Conservation (phyloP, 352 stramenopile genomes). For the Globisporangium echinulatum region DNA sequence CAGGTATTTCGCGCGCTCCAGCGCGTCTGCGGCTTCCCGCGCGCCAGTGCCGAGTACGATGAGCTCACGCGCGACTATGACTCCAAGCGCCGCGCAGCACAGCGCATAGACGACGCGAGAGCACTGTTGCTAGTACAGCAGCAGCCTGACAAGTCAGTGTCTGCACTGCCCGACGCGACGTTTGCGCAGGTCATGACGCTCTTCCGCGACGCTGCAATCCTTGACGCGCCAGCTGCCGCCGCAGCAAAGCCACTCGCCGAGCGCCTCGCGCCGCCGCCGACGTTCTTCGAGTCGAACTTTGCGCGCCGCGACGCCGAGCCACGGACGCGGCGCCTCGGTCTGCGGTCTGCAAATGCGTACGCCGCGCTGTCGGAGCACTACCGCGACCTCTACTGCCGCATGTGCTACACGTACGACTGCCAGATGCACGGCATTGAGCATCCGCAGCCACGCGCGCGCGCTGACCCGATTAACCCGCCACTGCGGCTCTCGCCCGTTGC, state of each 20-base stretch:
- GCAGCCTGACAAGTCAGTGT: not conserved
- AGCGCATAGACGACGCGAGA: slow-evolving; percentile 40
- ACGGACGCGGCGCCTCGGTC: slow-evolving; percentile 7
- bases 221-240: slow-evolving; percentile 14
- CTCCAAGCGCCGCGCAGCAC: slow-evolving; percentile 22
- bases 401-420: slow-evolving; percentile 93
- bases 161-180: not conserved
- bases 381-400: slow-evolving; percentile 88
- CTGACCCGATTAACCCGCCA: slow-evolving; percentile 55
- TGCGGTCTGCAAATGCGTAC: slow-evolving; percentile 52
- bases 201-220: slow-evolving; percentile 21
- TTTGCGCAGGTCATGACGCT: slow-evolving; percentile 21
- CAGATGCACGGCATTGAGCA: slow-evolving; percentile 85
- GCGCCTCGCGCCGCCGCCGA: slow-evolving; percentile 38
- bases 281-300: slow-evolving; percentile 71
- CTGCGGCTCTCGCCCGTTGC: slow-evolving; percentile 34
- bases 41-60: slow-evolving; percentile 56
- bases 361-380: slow-evolving; percentile 78
- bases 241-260: slow-evolving; percentile 21
- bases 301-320: slow-evolving; percentile 1
- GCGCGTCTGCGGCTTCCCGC: slow-evolving; percentile 40
- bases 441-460: slow-evolving; percentile 42
- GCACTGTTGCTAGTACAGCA: slow-evolving; percentile 16
- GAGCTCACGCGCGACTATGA: slow-evolving; percentile 70
- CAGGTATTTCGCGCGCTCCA: slow-evolving; percentile 63